phyloP scores from a whole-genome alignment of 2,329 filamentous ascomycete species.

The Periconia macrospinosa region DNA sequence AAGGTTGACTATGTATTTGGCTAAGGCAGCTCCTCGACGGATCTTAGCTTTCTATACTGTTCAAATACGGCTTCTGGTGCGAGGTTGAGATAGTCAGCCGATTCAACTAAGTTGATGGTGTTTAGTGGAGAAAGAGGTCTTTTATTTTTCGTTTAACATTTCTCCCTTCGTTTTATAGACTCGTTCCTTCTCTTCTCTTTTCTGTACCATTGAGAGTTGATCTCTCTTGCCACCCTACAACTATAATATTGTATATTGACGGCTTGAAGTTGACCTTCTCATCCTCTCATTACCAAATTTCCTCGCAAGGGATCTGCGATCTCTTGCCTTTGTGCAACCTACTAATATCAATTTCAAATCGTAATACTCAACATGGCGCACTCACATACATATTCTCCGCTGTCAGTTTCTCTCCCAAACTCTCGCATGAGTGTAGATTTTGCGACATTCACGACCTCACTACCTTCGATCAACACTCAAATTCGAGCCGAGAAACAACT shows the following conservation, averaged over 20 bases:
- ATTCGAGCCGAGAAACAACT: slow-evolving; percentile 3
- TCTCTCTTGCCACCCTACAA: slow-evolving; percentile 14
- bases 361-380: slow-evolving; percentile 19
- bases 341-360: not conserved
- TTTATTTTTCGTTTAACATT: not conserved
- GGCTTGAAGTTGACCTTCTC: slow-evolving; percentile 12
- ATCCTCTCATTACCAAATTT: not conserved
- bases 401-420: slow-evolving; percentile 25
- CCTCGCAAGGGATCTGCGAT: not conserved
- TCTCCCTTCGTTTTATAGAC: slow-evolving; percentile 9
- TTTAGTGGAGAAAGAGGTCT: slow-evolving; percentile 1
- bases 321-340: not conserved
- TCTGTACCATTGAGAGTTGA: slow-evolving; percentile 13
- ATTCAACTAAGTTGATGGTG: not conserved
- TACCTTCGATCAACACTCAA: slow-evolving; percentile 4
- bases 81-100: slow-evolving; percentile 4
- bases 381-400: slow-evolving; percentile 13
- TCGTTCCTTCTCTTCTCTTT: not conserved
- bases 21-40: slow-evolving; percentile 9
- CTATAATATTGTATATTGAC: slow-evolving; percentile 5
- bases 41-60: slow-evolving; percentile 2
- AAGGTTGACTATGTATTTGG: slow-evolving; percentile 6
- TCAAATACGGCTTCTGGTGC: slow-evolving; percentile 1
- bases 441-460: slow-evolving; percentile 12
- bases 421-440: slow-evolving; percentile 27